A percentile compares a stretch with the other conserved stretches of the same genome.
These are phyloP conservation scores for Tuber aestivum DNA, from an alignment of 495 filamentous ascomycete genomes.

Conservation along the genomic window DNA sequence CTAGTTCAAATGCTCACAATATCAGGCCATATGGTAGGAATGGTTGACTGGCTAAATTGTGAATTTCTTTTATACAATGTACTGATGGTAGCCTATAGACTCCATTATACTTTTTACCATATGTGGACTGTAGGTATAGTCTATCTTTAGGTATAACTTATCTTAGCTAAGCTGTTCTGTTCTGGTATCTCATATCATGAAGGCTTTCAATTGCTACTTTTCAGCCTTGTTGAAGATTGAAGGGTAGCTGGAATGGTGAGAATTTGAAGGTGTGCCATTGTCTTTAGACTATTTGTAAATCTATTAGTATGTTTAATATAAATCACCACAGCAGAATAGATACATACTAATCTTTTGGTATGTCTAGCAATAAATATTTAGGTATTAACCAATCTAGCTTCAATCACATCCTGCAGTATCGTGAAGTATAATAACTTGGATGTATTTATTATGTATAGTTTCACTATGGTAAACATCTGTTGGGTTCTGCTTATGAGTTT, in stretches of 20 bases:
- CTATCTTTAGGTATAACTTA: neutral
- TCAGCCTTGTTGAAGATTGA: slow-evolving; percentile 7
- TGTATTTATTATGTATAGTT: neutral
- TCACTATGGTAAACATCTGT: neutral
- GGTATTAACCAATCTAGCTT: too few species aligned
- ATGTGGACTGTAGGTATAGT: neutral
- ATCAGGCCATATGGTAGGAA: neutral
- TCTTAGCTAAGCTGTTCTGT: neutral
- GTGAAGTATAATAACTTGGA: neutral
- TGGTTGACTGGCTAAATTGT: neutral
- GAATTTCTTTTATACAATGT: too few species aligned
- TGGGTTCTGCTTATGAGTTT: neutral
- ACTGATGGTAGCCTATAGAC: too few species aligned
- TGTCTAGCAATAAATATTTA: too few species aligned
- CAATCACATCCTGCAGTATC: neutral
- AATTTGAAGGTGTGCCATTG: slow-evolving; percentile 9
- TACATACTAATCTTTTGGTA: too few species aligned
- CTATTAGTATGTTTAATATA: neutral
- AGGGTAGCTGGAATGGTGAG: slow-evolving; percentile 3
- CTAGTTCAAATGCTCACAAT: slow-evolving; percentile 7
- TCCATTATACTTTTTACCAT: neutral
- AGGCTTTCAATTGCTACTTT: neutral
- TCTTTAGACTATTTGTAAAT: slow-evolving; percentile 9
- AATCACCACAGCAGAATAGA: too few species aligned
- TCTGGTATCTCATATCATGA: slow-evolving; percentile 1